Evolutionary conservation across 139 green algal species (phyloP).

Genomic region (Spirogloea muscicola): DNA sequence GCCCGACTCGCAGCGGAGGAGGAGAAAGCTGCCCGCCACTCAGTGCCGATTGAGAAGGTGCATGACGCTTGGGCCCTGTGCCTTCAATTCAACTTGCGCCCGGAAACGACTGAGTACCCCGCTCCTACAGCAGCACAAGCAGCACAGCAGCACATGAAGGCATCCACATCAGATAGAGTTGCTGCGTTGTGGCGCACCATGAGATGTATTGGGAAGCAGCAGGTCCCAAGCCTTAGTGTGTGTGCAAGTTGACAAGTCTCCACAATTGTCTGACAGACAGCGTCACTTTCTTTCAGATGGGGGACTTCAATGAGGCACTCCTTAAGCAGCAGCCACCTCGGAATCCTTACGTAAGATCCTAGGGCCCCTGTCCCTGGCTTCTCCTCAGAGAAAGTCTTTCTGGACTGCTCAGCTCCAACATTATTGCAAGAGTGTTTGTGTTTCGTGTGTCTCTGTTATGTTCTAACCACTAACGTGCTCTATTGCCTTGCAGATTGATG

Average conservation of each 20-base stretch:
- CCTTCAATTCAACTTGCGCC: too few species aligned
- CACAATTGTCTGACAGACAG: too few species aligned
- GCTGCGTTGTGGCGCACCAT: too few species aligned
- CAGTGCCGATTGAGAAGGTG: neutral
- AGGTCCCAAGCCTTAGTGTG: too few species aligned
- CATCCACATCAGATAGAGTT: too few species aligned
- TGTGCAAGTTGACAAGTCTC: too few species aligned
- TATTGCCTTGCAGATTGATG: neutral
- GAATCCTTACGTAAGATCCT: neutral
- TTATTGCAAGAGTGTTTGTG: neutral
- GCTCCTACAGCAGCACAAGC: too few species aligned
- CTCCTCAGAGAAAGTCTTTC: neutral
- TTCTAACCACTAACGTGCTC: neutral
- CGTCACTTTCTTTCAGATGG: too few species aligned
- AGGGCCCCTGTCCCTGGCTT: neutral
- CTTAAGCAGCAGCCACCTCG: neutral
- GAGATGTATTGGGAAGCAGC: too few species aligned
- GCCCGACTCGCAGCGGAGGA: neutral
- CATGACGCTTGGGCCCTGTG: too few species aligned
- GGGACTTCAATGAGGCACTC: slow-evolving; percentile 1
- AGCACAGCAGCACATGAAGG: too few species aligned
- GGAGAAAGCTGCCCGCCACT: neutral
- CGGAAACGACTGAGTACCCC: too few species aligned
- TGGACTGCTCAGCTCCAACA: neutral
- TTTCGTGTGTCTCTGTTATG: neutral